Percentiles rank a stretch among this genome's conserved stretches.
Evolutionary conservation across 202 grass and related monocot species (phyloP).

Genomic region (Brachypodium distachyon): DNA sequence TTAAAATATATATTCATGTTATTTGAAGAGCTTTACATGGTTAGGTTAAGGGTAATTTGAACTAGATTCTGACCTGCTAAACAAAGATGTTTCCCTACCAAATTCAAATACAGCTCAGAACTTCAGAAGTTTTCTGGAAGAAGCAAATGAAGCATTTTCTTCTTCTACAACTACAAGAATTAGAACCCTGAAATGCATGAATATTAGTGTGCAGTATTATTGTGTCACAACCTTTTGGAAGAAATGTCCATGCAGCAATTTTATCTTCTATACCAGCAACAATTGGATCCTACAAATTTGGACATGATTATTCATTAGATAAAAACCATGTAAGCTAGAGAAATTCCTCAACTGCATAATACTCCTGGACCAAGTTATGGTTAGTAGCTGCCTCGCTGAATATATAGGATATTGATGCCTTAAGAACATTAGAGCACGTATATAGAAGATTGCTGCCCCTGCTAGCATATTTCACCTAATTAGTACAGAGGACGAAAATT

Average conservation of each 20-base stretch:
- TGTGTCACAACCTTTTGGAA: constrained; percentile 71
- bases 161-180: not conserved
- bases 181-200: not conserved
- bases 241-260: constrained; percentile 93
- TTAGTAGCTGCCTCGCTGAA: not conserved
- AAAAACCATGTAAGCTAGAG: not conserved
- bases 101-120: not conserved
- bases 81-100: not conserved
- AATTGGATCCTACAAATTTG: constrained; percentile 71
- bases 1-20: not conserved
- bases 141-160: not conserved
- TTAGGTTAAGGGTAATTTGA: not conserved
- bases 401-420: not conserved
- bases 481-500: not conserved
- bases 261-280: constrained; percentile 88
- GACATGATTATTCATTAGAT: constrained; percentile 7
- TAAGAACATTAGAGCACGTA: not conserved
- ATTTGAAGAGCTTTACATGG: not conserved
- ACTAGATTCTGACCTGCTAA: not conserved
- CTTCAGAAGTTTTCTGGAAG: not conserved
- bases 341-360: not conserved
- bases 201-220: not conserved
- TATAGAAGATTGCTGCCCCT: not conserved
- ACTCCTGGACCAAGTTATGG: not conserved
- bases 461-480: not conserved